A percentile compares a stretch with the other conserved stretches of the same genome.
These are phyloP conservation scores for Pythium aquatile DNA, from an alignment of 352 stramenopile species.

Conservation along the genomic window DNA sequence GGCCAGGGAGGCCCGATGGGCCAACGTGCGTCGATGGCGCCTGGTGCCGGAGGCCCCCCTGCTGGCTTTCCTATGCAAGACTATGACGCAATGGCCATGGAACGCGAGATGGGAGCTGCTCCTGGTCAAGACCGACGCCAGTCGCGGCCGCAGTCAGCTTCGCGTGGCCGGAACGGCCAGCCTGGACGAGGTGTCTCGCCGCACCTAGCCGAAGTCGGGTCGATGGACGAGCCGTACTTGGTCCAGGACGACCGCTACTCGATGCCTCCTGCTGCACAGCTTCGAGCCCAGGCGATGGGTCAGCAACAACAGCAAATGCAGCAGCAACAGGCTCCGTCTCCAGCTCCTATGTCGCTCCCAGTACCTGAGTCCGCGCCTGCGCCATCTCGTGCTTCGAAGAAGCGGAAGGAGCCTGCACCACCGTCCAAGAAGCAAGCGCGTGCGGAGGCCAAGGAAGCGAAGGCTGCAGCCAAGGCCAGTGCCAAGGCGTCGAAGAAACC, in stretches of 20 bases:
- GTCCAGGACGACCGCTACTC: constrained; percentile 12
- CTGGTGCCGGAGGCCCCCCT: not conserved
- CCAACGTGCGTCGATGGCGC: not conserved
- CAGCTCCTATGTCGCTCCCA: not conserved
- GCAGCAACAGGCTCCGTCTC: not conserved
- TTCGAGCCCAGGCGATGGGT: not conserved
- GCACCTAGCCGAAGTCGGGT: not conserved
- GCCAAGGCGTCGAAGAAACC: not conserved
- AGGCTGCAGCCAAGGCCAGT: not conserved
- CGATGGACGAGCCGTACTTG: constrained; percentile 11
- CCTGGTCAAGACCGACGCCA: not conserved
- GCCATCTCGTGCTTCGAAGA: constrained; percentile 10
- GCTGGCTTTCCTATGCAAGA: constrained; percentile 19
- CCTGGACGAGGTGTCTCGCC: constrained; percentile 3
- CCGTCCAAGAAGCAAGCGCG: constrained; percentile 14
- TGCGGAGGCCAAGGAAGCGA: not conserved
- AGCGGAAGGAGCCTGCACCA: constrained; percentile 16
- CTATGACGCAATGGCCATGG: constrained; percentile 19
- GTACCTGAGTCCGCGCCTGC: not conserved
- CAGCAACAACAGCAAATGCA: constrained; percentile 2
- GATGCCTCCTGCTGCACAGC: not conserved
- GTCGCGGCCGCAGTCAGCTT: constrained; percentile 10
- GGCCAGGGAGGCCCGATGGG: not conserved
- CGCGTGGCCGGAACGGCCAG: not conserved
- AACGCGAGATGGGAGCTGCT: constrained; percentile 7